A percentile compares a stretch with the other conserved stretches of the same genome.
These are phyloP conservation scores for Tricholoma matsutake DNA, from an alignment of 768 basidiomycete species.

Conservation along the genomic window DNA sequence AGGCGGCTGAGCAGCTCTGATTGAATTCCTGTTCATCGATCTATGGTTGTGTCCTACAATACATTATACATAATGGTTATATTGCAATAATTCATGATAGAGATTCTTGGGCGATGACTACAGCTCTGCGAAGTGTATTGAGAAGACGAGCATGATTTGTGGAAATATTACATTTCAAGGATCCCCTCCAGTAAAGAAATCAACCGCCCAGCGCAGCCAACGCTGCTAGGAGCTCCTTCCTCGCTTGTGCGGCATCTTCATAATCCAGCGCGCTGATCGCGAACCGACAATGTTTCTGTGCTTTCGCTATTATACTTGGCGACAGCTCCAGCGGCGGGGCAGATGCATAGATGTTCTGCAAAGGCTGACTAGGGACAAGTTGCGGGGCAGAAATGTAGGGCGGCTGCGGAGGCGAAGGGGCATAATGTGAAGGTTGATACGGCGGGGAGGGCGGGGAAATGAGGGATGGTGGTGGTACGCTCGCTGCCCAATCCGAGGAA, in stretches of 20 bases:
- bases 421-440: neutral
- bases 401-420: slow-evolving; percentile 1
- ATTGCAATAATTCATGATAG: neutral
- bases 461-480: neutral
- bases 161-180: neutral
- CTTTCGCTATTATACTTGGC: slow-evolving; percentile 62
- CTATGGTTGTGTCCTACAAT: neutral
- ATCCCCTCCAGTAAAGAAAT: neutral
- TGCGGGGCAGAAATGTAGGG: neutral
- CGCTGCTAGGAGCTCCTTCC: slow-evolving; percentile 77
- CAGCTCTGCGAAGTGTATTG: neutral
- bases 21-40: neutral
- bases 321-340: slow-evolving; percentile 45
- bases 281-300: slow-evolving; percentile 90
- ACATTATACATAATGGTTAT: neutral
- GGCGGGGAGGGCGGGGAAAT: slow-evolving; percentile 2
- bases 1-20: slow-evolving; percentile 3
- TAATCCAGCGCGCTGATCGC: slow-evolving; percentile 96
- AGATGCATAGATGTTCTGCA: slow-evolving; percentile 8
- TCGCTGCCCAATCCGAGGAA: neutral
- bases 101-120: neutral
- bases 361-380: slow-evolving; percentile 14
- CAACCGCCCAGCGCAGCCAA: slow-evolving; percentile 58
- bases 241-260: slow-evolving; percentile 86
- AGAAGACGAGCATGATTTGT: neutral